Conservation (phyloP, 2,329 filamentous ascomycete species). For the Didymella arachidicola region DNA sequence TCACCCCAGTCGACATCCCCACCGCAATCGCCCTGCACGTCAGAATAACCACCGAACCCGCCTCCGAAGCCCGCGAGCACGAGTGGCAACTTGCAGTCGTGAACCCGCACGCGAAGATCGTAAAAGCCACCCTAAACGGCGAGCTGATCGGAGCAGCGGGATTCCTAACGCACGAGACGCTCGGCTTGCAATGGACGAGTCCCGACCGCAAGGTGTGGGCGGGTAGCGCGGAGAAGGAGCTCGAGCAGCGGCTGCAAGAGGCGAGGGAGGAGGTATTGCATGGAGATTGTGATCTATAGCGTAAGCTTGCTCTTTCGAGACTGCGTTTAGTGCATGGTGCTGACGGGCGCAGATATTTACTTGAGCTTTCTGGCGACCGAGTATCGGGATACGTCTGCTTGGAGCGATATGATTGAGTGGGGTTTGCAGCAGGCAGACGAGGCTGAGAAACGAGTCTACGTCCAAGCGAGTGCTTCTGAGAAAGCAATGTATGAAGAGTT, state of each 20-base stretch:
- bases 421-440: constrained; percentile 4
- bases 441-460: not conserved
- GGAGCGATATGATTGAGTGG: constrained; percentile 1
- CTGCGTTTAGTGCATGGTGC: not conserved
- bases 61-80: not conserved
- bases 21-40: not conserved
- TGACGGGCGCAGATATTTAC: not conserved
- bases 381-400: not conserved
- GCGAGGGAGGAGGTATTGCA: not conserved
- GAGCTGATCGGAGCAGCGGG: not conserved
- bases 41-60: not conserved
- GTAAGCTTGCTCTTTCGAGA: not conserved
- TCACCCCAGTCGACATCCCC: not conserved
- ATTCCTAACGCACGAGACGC: constrained; percentile 1
- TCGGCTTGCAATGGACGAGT: constrained; percentile 3
- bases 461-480: not conserved
- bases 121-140: not conserved
- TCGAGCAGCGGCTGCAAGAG: not conserved
- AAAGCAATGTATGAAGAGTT: constrained; percentile 1
- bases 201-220: not conserved
- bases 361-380: not conserved
- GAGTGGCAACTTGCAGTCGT: constrained; percentile 2
- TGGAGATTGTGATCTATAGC: constrained; percentile 4
- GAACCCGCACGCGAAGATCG: constrained; percentile 1
- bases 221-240: constrained; percentile 1